These are phyloP conservation scores for Cordyceps farinosa DNA, from an alignment of 2,329 filamentous ascomycete genomes.

Conservation along the genomic window DNA sequence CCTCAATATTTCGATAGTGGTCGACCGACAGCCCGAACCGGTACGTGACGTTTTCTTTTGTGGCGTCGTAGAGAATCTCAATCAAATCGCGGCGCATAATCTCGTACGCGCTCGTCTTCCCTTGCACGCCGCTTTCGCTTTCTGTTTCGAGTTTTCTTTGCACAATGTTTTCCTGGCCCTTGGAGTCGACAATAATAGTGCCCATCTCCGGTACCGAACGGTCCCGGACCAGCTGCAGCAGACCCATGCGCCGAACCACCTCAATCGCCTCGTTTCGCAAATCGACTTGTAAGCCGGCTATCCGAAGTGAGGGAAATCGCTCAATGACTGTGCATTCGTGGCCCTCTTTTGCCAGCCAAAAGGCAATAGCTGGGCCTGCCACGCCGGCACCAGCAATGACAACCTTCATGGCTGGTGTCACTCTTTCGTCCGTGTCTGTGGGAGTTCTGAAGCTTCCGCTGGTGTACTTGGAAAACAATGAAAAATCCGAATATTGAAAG, in stretches of 20 bases:
- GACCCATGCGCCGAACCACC: constrained; percentile 35
- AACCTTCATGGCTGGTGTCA: constrained; percentile 3
- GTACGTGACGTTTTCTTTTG: constrained; percentile 27
- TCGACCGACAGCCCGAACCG: constrained; percentile 31
- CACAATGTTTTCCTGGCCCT: constrained; percentile 26
- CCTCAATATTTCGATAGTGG: constrained; percentile 26
- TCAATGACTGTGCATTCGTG: constrained; percentile 34
- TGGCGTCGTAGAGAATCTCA: constrained; percentile 43
- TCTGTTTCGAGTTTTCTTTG: constrained; percentile 29
- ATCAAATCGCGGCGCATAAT: constrained; percentile 56
- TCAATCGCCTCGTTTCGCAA: constrained; percentile 37
- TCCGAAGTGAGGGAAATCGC: constrained; percentile 33
- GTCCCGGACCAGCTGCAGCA: constrained; percentile 33
- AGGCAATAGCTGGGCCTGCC: constrained; percentile 13
- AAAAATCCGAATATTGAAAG: neutral
- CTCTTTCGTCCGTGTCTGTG: neutral
- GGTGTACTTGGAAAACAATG: neutral
- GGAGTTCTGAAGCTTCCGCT: neutral
- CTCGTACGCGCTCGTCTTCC: constrained; percentile 52
- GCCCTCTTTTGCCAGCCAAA: constrained; percentile 14
- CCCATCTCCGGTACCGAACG: constrained; percentile 47
- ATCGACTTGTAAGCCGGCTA: constrained; percentile 41
- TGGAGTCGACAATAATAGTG: constrained; percentile 40
- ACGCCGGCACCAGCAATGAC: constrained; percentile 15
- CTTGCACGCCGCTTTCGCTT: constrained; percentile 39